These are phyloP conservation scores for Petunia axillaris DNA, from an alignment of 257 asterid species.

Conservation along the genomic window DNA sequence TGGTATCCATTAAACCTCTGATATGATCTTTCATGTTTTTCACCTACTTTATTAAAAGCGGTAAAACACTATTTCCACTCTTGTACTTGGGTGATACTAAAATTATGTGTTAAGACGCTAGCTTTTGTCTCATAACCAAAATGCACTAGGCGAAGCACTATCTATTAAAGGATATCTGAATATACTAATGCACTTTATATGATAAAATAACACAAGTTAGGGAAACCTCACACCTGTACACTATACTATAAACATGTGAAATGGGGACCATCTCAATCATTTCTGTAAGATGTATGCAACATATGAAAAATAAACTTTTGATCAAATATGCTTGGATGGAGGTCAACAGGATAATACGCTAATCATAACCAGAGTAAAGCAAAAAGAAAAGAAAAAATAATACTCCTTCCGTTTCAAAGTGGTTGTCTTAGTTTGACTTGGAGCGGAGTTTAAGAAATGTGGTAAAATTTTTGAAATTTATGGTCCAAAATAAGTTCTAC, in stretches of 20 bases:
- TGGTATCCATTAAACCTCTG: too few relatives aligned
- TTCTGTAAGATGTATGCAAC: slow-evolving; percentile 11
- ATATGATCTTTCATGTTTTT: too few relatives aligned
- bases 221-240: background rate
- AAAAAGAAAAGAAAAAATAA: background rate
- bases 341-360: background rate
- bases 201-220: background rate
- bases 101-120: background rate
- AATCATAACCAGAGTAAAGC: background rate
- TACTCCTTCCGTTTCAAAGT: too few relatives aligned
- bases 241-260: too few relatives aligned
- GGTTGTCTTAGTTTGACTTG: too few relatives aligned
- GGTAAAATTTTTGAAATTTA: too few relatives aligned
- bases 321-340: background rate
- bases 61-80: background rate
- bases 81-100: background rate
- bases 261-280: slow-evolving; percentile 8
- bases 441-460: too few relatives aligned
- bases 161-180: background rate
- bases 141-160: background rate
- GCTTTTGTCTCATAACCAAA: background rate
- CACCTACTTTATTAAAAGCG: background rate
- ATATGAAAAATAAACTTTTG: slow-evolving; percentile 7
- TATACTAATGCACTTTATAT: background rate
- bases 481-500: too few relatives aligned